Evolutionary conservation across 2,329 filamentous ascomycete genomes (phyloP), one percentile per base, ranked within the genome.

Genomic region (Orbilia blumenaviensis): DNA sequence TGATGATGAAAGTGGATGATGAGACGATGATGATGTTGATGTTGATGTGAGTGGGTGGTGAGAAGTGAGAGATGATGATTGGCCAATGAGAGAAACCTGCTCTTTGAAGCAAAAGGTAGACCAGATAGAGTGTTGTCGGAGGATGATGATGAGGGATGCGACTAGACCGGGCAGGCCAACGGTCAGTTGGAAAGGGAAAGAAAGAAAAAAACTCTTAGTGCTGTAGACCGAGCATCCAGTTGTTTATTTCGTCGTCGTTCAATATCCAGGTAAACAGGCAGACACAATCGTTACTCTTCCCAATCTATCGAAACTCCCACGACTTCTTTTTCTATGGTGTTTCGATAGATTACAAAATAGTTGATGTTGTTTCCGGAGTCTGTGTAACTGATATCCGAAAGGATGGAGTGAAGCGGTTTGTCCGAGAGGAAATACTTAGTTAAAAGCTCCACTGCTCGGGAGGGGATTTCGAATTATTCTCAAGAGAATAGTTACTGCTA

Each of bases 371-470:
- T 36, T 27, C 14, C 3, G 1, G 7, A 52, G 18, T 25, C 18
- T 8, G 29, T 56, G 18, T 25, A 27, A 38, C 52, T 56, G 69
- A 42, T 52, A 48, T 67, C 50, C 46, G 42, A n/a, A n/a, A 38
- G 32, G 16, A 56, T 34, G n/a, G n/a, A 38, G 42, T 42, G 56
- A 42, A 52, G 36, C 48, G 29, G 62, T 72, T 46, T 25, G 32
- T 56, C 72, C 72, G 64, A 76, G 72, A 76, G 72, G 72, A 76
- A 76, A 60, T 66, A 76, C 72, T 76, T 76, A 76, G 34, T 76
- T 76, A 76, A 76, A 76, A 76, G 72, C 64, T 76, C 72, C 72
- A 44, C 72, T 69, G 58, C 72, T 69, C 72, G 72, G 72, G 64
- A 62, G 60, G 50, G 12, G 64, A n/a, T 50, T 68, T 69, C 38